Evolutionary conservation across 441 rosid genomes (phyloP).

Genomic region (Pelargonium citronellum): DNA sequence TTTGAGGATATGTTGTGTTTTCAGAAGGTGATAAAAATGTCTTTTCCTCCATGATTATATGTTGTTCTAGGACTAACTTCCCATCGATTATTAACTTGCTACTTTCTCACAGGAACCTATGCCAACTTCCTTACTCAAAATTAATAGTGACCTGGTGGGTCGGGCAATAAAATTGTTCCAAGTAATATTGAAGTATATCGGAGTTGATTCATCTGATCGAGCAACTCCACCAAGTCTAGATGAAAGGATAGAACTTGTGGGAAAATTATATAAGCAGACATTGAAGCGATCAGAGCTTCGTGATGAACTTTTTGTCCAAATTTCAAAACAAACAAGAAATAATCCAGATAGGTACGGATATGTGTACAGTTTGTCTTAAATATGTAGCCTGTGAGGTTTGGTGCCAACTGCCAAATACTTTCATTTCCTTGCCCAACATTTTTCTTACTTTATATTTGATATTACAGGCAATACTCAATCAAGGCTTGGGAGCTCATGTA

Average conservation of each 20-base stretch:
- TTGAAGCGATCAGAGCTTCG: slow-evolving; percentile 88
- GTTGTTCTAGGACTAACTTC: not conserved
- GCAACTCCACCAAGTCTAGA: slow-evolving; percentile 59
- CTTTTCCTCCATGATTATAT: not conserved
- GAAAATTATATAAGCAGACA: slow-evolving; percentile 76
- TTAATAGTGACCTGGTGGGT: slow-evolving; percentile 66
- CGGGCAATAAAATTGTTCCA: slow-evolving; percentile 86
- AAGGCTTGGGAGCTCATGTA: slow-evolving; percentile 97
- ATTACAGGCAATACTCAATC: slow-evolving; percentile 66
- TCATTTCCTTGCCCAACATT: slow-evolving; percentile 12
- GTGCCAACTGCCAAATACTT: slow-evolving; percentile 7
- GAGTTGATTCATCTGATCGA: slow-evolving; percentile 86
- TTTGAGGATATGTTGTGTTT: slow-evolving; percentile 95
- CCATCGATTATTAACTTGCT: slow-evolving; percentile 20
- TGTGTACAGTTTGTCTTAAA: not conserved
- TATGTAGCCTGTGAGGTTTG: slow-evolving; percentile 11
- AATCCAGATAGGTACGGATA: slow-evolving; percentile 64
- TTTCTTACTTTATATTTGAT: slow-evolving; percentile 15
- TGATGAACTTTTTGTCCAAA: slow-evolving; percentile 93
- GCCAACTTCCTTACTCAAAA: slow-evolving; percentile 90
- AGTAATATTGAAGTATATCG: slow-evolving; percentile 79
- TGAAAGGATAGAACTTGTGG: slow-evolving; percentile 82
- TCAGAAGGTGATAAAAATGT: slow-evolving; percentile 56
- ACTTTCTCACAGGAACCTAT: slow-evolving; percentile 66
- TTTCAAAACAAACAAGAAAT: slow-evolving; percentile 92